Base-by-base conservation (phyloP, 2,329 filamentous ascomycete genomes). In the Cercospora berteroae region DNA sequence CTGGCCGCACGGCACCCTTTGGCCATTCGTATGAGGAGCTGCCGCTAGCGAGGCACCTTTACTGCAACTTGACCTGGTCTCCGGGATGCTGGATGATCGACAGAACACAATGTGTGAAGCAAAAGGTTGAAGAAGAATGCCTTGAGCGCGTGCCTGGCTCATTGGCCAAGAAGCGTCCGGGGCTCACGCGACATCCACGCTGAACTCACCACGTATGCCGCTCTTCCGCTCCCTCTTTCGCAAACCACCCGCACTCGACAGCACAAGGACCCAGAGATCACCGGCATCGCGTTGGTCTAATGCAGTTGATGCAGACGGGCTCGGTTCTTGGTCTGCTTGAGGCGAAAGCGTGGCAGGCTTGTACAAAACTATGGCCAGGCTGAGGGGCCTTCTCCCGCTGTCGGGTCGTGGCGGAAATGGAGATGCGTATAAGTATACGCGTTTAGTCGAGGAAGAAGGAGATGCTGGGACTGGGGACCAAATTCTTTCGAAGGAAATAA, bases 401-500 rank as follows among this genome's bases (percentile, higher is more conserved):
- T 42, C 50, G 61, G 31, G 39, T 36, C 50, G 50, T 18, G 33
- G 33, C 20, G 50, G 50, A 25, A 18, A 58, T 64, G 61, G 61
- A 44, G 23, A 29, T 10, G 36, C 31, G 20, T 61, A 68, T 65
- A 52, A 68, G 31, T 65, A 68, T 60, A 39, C 56, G 42, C 64
- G 50, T 29, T 12, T 61, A 33, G 33, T 52, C 44, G 58, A 44
- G 29, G 61, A 65, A 59, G 42, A 52, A 60, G 29, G 44, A 16
- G 12, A 65, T 31, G 48, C 36, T 60, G 39, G 20, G 13, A 33
- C 12, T n/a, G 55, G 33, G 25, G 31, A 20, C 3, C 13, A 33
- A 16, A n/a, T n/a, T 52, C 42, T 23, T 60, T 33, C 31, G 20
- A 39, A 50, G 44, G 59, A 63, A 55, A 25, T n/a, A 8, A 63